Evolutionary conservation across 805 yeast genomes (phyloP), one percentile per base, ranked within the genome.

Genomic region (Ascoidea rubescens): DNA sequence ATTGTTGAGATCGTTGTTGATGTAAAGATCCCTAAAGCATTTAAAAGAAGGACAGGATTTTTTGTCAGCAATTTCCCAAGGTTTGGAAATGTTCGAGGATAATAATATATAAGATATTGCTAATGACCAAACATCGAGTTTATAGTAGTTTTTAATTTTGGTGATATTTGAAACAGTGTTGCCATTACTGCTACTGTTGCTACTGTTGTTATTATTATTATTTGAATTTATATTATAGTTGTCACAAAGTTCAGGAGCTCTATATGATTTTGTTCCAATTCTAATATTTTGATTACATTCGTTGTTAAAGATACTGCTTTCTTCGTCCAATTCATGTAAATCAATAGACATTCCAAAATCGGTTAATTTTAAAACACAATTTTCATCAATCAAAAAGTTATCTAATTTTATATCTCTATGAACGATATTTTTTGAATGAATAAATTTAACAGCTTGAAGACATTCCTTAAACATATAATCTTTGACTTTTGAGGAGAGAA

Each of bases 331-430:
- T 14, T 30, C 48, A 28, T 52, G 42, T 32, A 53, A 14, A 45
- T 51, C 44, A 44, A 51, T 45, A 16, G 52, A 47, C 60, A 56
- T 55, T 5, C 99, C 99, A 70, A 93, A 93, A 67, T 93, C 99
- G 0, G 97, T 90, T 54, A 95, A 68, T 66, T 93, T 93, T 55
- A 93, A 65, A 66, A 89, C 98, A 0, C 98, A 99, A 44, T 71
- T 71, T 52, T 78, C 73, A 64, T 90, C 98, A 57, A 93, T 88
- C n/a, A 88, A 65, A 1, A 88, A 71, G 60, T 89, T 93, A 60
- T 93, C 99, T 48, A 91, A 71, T 68, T 93, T 93, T 58, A 93
- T 76, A 62, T 93, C 99, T 54, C 98, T 79, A 66, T 93, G 99
- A 6, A 90, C 87, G 31, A 90, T 78, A 54, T 75, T 66, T 52